Percentiles rank a stretch among this genome's conserved stretches.
phyloP scores from a whole-genome alignment of 176 grass and related monocot genomes.

The Raddia guianensis region DNA sequence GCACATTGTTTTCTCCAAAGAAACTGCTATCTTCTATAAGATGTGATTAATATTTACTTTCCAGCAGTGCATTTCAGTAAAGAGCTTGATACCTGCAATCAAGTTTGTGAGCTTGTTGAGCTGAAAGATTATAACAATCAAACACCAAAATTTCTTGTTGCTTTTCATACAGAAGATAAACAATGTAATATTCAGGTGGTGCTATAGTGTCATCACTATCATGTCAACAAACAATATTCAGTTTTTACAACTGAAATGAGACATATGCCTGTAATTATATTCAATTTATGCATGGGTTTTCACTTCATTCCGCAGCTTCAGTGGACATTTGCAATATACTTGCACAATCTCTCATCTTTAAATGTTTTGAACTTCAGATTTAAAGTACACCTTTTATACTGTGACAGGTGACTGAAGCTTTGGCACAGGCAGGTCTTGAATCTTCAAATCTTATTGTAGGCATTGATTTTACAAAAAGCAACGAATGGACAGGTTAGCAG shows the following conservation, averaged over 20 bases:
- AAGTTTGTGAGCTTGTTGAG: not conserved
- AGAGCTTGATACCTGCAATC: not conserved
- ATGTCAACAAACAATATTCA: not conserved
- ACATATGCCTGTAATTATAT: not conserved
- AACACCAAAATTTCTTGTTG: conserved; percentile 11
- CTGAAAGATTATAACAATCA: conserved; percentile 3
- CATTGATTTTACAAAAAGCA: conserved; percentile 95
- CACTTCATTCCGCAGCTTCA: not conserved
- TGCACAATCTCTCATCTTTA: conserved; percentile 8
- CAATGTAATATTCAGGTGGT: not conserved
- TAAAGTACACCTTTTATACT: conserved; percentile 14
- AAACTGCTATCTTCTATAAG: not conserved
- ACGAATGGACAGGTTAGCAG: conserved; percentile 91
- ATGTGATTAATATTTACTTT: conserved; percentile 26
- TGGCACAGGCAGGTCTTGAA: conserved; percentile 87
- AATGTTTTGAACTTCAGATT: conserved; percentile 16
- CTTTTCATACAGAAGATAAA: not conserved
- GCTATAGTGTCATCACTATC: not conserved
- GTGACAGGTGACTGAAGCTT: conserved; percentile 82
- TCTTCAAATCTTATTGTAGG: conserved; percentile 96
- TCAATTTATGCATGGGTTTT: conserved; percentile 23
- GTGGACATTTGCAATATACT: not conserved
- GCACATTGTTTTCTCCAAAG: conserved; percentile 4
- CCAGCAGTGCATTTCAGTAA: conserved; percentile 9
- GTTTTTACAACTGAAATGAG: not conserved